These are phyloP conservation scores for Termitomyces sp. DNA, from an alignment of 768 basidiomycete genomes.

Conservation along the genomic window DNA sequence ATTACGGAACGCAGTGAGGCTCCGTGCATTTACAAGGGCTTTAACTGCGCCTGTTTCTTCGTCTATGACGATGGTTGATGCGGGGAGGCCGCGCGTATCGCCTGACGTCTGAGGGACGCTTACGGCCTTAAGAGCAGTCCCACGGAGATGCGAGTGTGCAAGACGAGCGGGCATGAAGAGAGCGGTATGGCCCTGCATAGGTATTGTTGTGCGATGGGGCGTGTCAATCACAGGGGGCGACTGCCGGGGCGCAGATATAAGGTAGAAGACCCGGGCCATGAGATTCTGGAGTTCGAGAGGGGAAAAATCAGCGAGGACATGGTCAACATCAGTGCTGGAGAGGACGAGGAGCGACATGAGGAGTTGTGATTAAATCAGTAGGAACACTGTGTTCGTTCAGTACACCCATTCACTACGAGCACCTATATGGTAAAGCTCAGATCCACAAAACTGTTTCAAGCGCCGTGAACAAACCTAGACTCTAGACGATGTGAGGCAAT, in stretches of 20 bases:
- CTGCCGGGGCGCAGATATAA: slow-evolving; percentile 32
- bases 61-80: slow-evolving; percentile 72
- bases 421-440: background rate
- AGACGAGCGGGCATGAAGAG: slow-evolving; percentile 86
- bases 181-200: slow-evolving; percentile 50
- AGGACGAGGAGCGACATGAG: slow-evolving; percentile 57
- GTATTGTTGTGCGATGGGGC: slow-evolving; percentile 62
- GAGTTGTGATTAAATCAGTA: background rate
- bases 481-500: background rate
- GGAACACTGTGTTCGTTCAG: background rate
- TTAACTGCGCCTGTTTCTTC: slow-evolving; percentile 65
- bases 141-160: slow-evolving; percentile 23
- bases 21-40: slow-evolving; percentile 75
- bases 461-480: background rate
- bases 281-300: slow-evolving; percentile 46
- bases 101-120: slow-evolving; percentile 53
- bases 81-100: slow-evolving; percentile 47
- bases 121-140: slow-evolving; percentile 79
- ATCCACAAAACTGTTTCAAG: background rate
- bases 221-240: slow-evolving; percentile 25
- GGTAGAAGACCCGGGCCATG: slow-evolving; percentile 59
- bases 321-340: slow-evolving; percentile 54
- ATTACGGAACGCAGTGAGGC: slow-evolving; percentile 77
- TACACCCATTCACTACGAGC: background rate
- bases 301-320: slow-evolving; percentile 41